Percentiles rank a stretch among this genome's conserved stretches.
phyloP scores from a whole-genome alignment of 805 yeast species.

The Sugiyamaella boreocaroliniensis region DNA sequence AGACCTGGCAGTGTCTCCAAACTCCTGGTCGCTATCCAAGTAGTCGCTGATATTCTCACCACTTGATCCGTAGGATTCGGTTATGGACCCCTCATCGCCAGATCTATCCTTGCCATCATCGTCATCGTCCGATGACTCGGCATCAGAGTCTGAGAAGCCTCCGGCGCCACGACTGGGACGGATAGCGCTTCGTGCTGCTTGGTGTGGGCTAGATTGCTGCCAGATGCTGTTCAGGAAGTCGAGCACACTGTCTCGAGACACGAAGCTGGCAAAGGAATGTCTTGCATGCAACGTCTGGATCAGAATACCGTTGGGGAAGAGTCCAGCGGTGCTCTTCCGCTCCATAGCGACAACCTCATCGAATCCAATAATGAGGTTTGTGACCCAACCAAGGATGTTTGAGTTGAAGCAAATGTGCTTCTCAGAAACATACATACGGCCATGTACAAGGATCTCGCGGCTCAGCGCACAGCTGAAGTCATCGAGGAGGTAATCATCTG shows the following conservation, averaged over 20 bases:
- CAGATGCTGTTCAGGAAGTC: conserved; percentile 65
- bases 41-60: conserved; percentile 23
- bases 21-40: conserved; percentile 29
- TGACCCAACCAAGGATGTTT: conserved; percentile 83
- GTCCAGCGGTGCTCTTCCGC: conserved; percentile 76
- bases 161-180: conserved; percentile 4
- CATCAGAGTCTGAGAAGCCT: conserved; percentile 35
- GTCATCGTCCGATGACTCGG: conserved; percentile 24
- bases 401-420: conserved; percentile 79
- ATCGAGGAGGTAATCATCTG: conserved; percentile 66
- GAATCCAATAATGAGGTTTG: conserved; percentile 65
- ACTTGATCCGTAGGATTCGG: conserved; percentile 1
- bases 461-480: conserved; percentile 89
- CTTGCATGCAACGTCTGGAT: conserved; percentile 56
- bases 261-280: conserved; percentile 80
- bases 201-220: conserved; percentile 40
- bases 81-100: conserved; percentile 12
- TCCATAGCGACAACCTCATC: conserved; percentile 69
- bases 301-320: conserved; percentile 83
- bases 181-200: conserved; percentile 9
- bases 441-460: conserved; percentile 80
- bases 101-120: conserved; percentile 19
- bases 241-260: conserved; percentile 71
- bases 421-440: conserved; percentile 76
- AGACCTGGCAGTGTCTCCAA: conserved; percentile 22